Evolutionary conservation across 176 grass and related monocot genomes (phyloP).

Genomic region (Lolium rigidum): DNA sequence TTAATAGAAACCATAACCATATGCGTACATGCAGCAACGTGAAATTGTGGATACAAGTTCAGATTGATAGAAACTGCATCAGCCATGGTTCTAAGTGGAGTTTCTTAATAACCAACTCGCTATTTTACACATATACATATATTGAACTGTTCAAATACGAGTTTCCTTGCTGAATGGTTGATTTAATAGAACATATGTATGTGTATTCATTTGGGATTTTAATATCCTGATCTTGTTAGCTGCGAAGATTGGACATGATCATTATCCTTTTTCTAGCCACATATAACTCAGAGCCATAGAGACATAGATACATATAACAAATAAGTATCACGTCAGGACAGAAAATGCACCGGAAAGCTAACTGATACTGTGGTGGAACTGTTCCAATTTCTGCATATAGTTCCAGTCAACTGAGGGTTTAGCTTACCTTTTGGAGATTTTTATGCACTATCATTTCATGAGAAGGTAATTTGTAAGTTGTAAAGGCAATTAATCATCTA

Average conservation of each 20-base stretch:
- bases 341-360: slow-evolving; percentile 17
- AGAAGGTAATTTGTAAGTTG: not conserved
- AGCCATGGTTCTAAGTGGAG: not conserved
- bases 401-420: not conserved
- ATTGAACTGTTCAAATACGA: slow-evolving; percentile 1
- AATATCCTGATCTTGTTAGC: slow-evolving; percentile 1
- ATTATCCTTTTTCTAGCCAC: slow-evolving; percentile 27
- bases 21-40: not conserved
- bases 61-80: not conserved
- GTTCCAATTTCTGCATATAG: slow-evolving; percentile 15
- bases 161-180: not conserved
- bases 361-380: not conserved
- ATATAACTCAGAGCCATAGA: not conserved
- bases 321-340: not conserved
- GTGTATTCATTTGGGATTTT: not conserved
- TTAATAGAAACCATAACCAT: not conserved
- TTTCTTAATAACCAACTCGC: slow-evolving; percentile 19
- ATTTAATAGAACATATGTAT: not conserved
- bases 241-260: not conserved
- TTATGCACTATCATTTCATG: slow-evolving; percentile 26
- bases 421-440: slow-evolving; percentile 14
- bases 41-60: not conserved
- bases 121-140: slow-evolving; percentile 9
- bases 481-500: slow-evolving; percentile 20
- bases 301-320: not conserved